Evolutionary conservation across 257 asterid genomes (phyloP), one percentile per base, ranked within the genome.

Genomic region (Rhazya stricta): DNA sequence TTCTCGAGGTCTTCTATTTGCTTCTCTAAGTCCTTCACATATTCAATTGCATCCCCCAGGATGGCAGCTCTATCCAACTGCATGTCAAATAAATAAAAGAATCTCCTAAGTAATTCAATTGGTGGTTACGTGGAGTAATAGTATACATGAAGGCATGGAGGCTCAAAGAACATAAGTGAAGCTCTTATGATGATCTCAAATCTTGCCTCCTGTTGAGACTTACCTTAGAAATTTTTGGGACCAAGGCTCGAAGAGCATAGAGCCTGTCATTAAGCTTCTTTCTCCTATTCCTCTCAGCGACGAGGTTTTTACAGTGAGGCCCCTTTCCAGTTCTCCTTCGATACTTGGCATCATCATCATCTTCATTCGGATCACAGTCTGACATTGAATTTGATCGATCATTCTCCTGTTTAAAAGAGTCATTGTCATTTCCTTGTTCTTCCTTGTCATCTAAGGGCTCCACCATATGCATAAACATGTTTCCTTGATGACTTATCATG

Each of bases 51-150:
- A 71, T 91, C 98, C 78, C 96, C 97, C 15, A 92, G 96, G 25
- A 92, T 92, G 9, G 97, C 86, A 70, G 98, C 98, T 83, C 96
- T 91, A 54, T 92, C 98, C 84, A 92, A 77, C 97, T 92, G 80
- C 69, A 70, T 50, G 15, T 70, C 69, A 30, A 37, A 48, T 29
- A n/a, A 27, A 4, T 50, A 19, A 30, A 9, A 71, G 50, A 53
- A 36, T 9, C 8, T 34, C 5, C 23, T 11, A 25, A 18, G 23
- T 3, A 48, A 4, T 19, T 69, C 11, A 11, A 27, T 69, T 48
- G 25, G 19, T 27, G 45, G 19, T 66, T 37, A 39, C 9, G 48
- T 39, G 6, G 54, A 19, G 5, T 1, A 15, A 41, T 2, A 30
- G 11, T 60, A 27, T 27, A 25, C 21, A 61, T 61, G 67, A 36